Evolutionary conservation across 257 asterid genomes (phyloP), one percentile per base, ranked within the genome.

Genomic region (Solanum virginianum): DNA sequence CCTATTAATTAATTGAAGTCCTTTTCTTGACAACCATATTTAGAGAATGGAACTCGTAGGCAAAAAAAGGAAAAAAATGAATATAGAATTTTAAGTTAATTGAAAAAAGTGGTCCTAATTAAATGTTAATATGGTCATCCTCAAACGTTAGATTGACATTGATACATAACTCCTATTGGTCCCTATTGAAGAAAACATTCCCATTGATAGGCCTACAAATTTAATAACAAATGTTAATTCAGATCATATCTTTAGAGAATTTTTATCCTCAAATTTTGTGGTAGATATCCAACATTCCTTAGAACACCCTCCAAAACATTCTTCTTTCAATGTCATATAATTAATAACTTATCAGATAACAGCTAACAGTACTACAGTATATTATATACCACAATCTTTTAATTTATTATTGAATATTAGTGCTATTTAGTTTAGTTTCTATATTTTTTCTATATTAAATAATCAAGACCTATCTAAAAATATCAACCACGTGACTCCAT

Each of bases 171-270:
- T 84, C 83, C 88, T 47, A 60, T 14, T 79, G 83, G 88, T 84
- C 68, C 87, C 88, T 85, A 55, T 60, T 80, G 43, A 82, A 62
- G 80, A 69, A 80, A 86, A 89, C 90, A 88, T 88, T 89, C 88
- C 70, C 88, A 60, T 82, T 86, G 75, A 14, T 86, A 86, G 91
- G 83, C 89, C 91, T 87, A 79, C 65, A 49, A 53, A 15, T 53
- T 57, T 53, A 53, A 79, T 79, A 66, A 22, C 32, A 53, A 36
- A 69, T 69, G 77, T 69, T 3, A 68, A 32, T 22, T 7, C 49
- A 7, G 47, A 59, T 66, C n/a, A 69, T 18, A 69, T 14, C 51
- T 68, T 41, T 51, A 24, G 24, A 26, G 29, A 53, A 79, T 51
- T 79, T 53, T 10, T 65, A 79, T 16, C 83, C 49, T 79, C 17